Conservation (phyloP, 768 basidiomycete genomes). For the Tulasnella sp. region DNA sequence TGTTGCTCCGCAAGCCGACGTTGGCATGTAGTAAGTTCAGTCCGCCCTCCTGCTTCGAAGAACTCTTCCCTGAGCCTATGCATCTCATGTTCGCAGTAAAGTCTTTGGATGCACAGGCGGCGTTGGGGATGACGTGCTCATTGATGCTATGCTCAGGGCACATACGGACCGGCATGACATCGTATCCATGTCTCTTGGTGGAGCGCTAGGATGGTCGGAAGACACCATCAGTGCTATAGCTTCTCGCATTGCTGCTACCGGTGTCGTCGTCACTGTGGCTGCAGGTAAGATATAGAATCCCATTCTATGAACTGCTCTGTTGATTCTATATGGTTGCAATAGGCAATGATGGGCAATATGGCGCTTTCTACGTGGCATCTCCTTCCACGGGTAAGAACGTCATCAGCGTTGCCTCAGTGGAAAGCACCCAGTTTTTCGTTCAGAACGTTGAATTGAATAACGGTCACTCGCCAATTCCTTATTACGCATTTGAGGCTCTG, state of each 20-base stretch:
- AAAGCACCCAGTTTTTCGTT: constrained; percentile 19
- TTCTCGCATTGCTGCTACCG: constrained; percentile 57
- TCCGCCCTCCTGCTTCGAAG: not conserved
- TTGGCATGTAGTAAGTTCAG: constrained; percentile 41
- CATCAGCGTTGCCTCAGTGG: constrained; percentile 43
- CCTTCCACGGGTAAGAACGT: constrained; percentile 44
- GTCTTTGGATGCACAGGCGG: constrained; percentile 29
- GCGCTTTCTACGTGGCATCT: constrained; percentile 44
- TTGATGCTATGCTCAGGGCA: constrained; percentile 25
- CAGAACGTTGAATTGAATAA: not conserved
- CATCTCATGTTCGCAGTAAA: not conserved
- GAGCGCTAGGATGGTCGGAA: not conserved
- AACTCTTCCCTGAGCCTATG: not conserved
- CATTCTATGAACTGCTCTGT: not conserved
- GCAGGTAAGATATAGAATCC: not conserved
- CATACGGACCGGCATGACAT: constrained; percentile 23
- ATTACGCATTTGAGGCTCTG: constrained; percentile 48
- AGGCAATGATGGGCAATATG: constrained; percentile 44
- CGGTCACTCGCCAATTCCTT: constrained; percentile 54
- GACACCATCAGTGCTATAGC: constrained; percentile 50
- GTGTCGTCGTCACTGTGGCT: constrained; percentile 57
- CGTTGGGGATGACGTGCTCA: not conserved
- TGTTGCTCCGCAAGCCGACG: constrained; percentile 63
- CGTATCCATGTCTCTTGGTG: constrained; percentile 20
- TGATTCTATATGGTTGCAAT: not conserved